These are phyloP conservation scores for Blastocystis sp. DNA, from an alignment of 352 stramenopile species.

Conservation along the genomic window DNA sequence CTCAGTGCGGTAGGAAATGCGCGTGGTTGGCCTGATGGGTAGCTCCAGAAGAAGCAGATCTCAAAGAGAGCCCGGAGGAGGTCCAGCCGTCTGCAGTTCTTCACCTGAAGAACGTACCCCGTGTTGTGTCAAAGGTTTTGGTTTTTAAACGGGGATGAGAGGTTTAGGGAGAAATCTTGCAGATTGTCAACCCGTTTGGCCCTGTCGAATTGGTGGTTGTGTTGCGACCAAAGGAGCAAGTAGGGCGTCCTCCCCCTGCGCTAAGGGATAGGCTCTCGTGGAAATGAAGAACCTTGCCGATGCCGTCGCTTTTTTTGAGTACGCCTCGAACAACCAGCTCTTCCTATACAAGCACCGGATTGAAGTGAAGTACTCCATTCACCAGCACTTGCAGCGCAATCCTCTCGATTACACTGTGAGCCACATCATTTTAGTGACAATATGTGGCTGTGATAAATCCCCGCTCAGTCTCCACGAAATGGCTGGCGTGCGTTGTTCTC, in stretches of 20 bases:
- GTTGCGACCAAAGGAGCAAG: conserved; percentile 56
- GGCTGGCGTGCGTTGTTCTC: background rate
- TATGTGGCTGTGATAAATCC: conserved; percentile 57
- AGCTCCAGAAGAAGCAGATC: background rate
- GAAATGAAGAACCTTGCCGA: conserved; percentile 58
- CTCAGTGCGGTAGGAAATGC: background rate
- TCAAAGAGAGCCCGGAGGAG: background rate
- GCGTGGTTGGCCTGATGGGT: background rate
- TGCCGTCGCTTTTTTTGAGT: conserved; percentile 15
- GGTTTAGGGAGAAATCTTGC: conserved; percentile 22
- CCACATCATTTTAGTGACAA: conserved; percentile 68
- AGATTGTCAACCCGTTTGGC: conserved; percentile 53
- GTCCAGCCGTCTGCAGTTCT: conserved; percentile 19
- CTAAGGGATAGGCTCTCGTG: conserved; percentile 52
- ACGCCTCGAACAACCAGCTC: background rate
- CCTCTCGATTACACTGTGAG: conserved; percentile 60
- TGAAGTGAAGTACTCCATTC: conserved; percentile 61
- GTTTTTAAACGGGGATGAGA: background rate
- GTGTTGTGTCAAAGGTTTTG: conserved; percentile 36
- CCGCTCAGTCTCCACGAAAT: conserved; percentile 35
- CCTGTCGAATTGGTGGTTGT: conserved; percentile 45
- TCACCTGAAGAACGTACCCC: conserved; percentile 67
- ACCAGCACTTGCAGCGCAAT: conserved; percentile 62
- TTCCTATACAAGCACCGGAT: background rate
- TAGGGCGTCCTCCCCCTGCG: background rate